Conservation (phyloP, 2,329 filamentous ascomycete genomes). For the Polytolypa hystricis region DNA sequence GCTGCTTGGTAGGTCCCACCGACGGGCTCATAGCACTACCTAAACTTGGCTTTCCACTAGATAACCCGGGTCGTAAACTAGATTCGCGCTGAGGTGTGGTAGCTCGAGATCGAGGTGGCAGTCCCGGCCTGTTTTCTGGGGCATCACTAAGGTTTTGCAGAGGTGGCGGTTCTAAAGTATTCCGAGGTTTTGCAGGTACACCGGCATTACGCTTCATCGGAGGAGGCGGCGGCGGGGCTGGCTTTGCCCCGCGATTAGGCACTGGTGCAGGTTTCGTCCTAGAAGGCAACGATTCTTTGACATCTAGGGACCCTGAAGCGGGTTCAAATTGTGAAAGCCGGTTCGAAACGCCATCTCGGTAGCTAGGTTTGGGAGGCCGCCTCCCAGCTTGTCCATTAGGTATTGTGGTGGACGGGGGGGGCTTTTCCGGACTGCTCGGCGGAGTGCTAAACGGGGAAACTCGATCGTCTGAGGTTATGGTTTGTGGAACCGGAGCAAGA, state of each 20-base stretch:
- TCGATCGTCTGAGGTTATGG: constrained; percentile 30
- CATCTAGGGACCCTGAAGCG: constrained; percentile 11
- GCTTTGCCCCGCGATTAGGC: constrained; percentile 16
- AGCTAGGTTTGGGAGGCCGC: constrained; percentile 1
- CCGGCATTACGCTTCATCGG: constrained; percentile 14
- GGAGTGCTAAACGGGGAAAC: constrained; percentile 80
- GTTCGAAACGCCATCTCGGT: constrained; percentile 4
- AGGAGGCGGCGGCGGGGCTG: constrained; percentile 14
- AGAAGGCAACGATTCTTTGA: constrained; percentile 16
- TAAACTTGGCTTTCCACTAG: not conserved
- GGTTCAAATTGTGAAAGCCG: not conserved
- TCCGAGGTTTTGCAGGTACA: constrained; percentile 14
- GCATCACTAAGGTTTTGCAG: constrained; percentile 18
- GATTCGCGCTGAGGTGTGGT: constrained; percentile 9
- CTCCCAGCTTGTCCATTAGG: constrained; percentile 2
- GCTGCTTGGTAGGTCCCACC: constrained; percentile 7
- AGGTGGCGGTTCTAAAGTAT: constrained; percentile 29
- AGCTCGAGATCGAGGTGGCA: constrained; percentile 31
- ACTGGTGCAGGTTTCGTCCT: constrained; percentile 23
- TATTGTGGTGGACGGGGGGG: constrained; percentile 11
- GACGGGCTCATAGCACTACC: constrained; percentile 8
- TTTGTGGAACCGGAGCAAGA: constrained; percentile 19
- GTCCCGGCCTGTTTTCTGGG: constrained; percentile 37
- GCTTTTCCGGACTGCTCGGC: constrained; percentile 58
- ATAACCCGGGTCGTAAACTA: constrained; percentile 6